phyloP scores from a whole-genome alignment of 2,329 filamentous ascomycete species.

The Podosphaera aphanis region DNA sequence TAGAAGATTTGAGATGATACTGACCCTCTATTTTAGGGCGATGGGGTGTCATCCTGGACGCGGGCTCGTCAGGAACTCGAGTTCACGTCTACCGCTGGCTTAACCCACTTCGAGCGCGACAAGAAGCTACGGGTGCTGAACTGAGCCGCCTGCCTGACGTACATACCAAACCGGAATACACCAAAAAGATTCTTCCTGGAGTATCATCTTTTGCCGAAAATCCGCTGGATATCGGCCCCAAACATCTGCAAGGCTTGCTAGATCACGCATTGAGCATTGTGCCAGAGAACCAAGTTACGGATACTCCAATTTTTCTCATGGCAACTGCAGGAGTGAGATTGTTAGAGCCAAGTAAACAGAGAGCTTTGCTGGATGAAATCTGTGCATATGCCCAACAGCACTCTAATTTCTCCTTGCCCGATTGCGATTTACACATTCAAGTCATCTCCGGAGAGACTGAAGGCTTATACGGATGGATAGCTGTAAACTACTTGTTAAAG shows the following conservation, averaged over 20 bases:
- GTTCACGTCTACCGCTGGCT: conserved; percentile 90
- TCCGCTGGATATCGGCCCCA: conserved; percentile 51
- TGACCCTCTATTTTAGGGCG: conserved; percentile 17
- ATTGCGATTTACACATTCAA: conserved; percentile 73
- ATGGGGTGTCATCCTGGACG: conserved; percentile 92
- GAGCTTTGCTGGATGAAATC: conserved; percentile 48
- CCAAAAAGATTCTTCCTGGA: conserved; percentile 81
- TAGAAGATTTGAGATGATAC: neutral
- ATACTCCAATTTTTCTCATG: conserved; percentile 85
- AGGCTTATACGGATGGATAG: conserved; percentile 90
- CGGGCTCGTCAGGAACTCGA: conserved; percentile 88
- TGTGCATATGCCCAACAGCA: conserved; percentile 60
- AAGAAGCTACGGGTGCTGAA: conserved; percentile 33
- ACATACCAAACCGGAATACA: conserved; percentile 67
- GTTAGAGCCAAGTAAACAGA: conserved; percentile 49
- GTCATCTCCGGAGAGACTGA: conserved; percentile 92
- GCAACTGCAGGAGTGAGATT: conserved; percentile 90
- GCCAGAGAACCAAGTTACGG: conserved; percentile 47
- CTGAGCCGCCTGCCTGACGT: conserved; percentile 53
- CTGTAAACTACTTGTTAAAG: conserved; percentile 81
- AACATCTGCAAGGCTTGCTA: conserved; percentile 60
- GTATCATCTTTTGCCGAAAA: conserved; percentile 73
- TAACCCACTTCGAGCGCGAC: conserved; percentile 43
- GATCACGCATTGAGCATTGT: conserved; percentile 62
- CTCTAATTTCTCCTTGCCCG: conserved; percentile 66